phyloP scores from a whole-genome alignment of 192 early-diverging fungal genomes.

The Coemansia sp. region DNA sequence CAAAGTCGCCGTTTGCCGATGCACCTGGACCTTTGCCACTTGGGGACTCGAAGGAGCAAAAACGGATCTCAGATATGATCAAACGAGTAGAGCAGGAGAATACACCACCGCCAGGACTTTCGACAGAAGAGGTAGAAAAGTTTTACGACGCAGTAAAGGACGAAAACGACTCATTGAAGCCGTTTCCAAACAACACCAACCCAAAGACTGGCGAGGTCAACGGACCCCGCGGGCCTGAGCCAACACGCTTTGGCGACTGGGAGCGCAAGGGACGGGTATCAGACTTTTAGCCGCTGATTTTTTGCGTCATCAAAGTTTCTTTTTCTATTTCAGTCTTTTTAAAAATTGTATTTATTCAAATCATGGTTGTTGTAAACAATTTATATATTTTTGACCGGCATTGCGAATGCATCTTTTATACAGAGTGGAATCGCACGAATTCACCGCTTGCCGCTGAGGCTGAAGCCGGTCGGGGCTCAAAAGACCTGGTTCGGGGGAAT shows the following conservation, averaged over 20 bases:
- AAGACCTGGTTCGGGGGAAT: conserved; percentile 11
- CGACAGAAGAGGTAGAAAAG: conserved; percentile 47
- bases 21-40: conserved; percentile 64
- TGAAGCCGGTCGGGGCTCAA: conserved; percentile 9
- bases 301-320: background rate
- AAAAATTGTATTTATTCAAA: conserved; percentile 5
- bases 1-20: conserved; percentile 28
- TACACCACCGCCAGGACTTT: conserved; percentile 36
- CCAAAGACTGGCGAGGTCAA: conserved; percentile 70
- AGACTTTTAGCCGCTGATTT: conserved; percentile 55
- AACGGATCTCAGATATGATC: conserved; percentile 62
- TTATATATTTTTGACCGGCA: conserved; percentile 93
- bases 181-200: conserved; percentile 67
- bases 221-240: conserved; percentile 75
- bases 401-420: conserved; percentile 87
- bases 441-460: conserved; percentile 41
- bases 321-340: background rate
- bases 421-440: conserved; percentile 65
- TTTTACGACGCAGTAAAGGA: conserved; percentile 44
- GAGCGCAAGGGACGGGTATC: conserved; percentile 75
- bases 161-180: conserved; percentile 49
- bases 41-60: conserved; percentile 60
- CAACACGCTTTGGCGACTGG: conserved; percentile 82
- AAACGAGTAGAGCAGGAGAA: conserved; percentile 42
- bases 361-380: conserved; percentile 68